These are phyloP conservation scores for Rosa hybrid DNA, from an alignment of 331 rosid genomes.

Conservation along the genomic window DNA sequence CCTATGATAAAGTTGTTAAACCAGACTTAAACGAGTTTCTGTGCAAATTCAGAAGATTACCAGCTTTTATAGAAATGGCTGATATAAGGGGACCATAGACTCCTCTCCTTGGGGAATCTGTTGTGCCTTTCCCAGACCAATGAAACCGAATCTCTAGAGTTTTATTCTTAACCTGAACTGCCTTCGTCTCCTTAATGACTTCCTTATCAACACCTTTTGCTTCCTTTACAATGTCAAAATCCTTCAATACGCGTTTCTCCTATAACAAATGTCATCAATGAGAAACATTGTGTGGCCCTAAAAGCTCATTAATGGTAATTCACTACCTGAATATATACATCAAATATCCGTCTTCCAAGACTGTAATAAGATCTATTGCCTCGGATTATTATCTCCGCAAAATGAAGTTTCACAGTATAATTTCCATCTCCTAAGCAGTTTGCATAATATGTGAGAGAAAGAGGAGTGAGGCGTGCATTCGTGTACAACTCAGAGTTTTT, in stretches of 20 bases:
- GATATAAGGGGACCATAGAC: conserved; percentile 45
- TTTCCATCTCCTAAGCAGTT: conserved; percentile 23
- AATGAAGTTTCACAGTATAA: conserved; percentile 53
- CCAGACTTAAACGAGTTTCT: background rate
- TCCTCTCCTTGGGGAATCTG: conserved; percentile 35
- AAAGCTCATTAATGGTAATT: background rate
- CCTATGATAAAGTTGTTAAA: background rate
- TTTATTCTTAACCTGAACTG: conserved; percentile 14
- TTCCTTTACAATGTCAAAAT: conserved; percentile 33
- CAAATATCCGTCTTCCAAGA: conserved; percentile 69
- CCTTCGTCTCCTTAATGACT: background rate
- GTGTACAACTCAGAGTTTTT: conserved; percentile 4
- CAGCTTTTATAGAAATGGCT: conserved; percentile 38
- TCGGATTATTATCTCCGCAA: conserved; percentile 62
- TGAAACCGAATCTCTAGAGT: conserved; percentile 25
- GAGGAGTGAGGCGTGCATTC: conserved; percentile 24
- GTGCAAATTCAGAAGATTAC: conserved; percentile 15
- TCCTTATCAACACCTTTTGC: conserved; percentile 38
- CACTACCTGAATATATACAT: conserved; percentile 75
- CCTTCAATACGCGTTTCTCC: conserved; percentile 29
- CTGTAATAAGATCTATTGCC: conserved; percentile 35
- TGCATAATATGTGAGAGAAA: conserved; percentile 30
- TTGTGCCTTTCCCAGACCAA: conserved; percentile 39
- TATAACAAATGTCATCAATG: conserved; percentile 10
- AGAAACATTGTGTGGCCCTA: background rate